These are phyloP conservation scores for Flueggea neowawraea DNA, from an alignment of 441 rosid species.

Conservation along the genomic window DNA sequence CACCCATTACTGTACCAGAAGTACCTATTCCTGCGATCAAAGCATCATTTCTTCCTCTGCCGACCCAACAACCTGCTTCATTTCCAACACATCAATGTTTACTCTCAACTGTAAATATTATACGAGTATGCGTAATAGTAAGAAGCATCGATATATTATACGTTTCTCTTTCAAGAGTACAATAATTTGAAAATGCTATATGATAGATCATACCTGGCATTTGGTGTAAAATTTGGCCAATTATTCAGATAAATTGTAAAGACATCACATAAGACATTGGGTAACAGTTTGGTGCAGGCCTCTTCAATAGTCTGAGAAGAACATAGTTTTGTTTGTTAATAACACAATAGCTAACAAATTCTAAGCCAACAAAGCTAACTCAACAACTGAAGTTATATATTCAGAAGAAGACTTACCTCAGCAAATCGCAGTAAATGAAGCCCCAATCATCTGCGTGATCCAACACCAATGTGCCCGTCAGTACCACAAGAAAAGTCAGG, in stretches of 20 bases:
- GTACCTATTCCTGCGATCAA: too few relatives aligned
- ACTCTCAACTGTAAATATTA: not conserved
- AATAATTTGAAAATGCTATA: not conserved
- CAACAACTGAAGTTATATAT: not conserved
- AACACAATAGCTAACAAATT: not conserved
- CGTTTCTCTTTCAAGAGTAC: too few relatives aligned
- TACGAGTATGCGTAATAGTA: too few relatives aligned
- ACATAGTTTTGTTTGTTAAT: not conserved
- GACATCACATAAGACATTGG: slow-evolving; percentile 68
- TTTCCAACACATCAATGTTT: slow-evolving; percentile 7
- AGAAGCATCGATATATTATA: too few relatives aligned
- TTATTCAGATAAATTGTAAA: slow-evolving; percentile 59
- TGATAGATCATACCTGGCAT: slow-evolving; percentile 50
- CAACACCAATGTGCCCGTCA: slow-evolving; percentile 53
- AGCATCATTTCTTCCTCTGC: slow-evolving; percentile 76
- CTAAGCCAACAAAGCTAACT: not conserved
- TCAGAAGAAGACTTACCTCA: slow-evolving; percentile 40
- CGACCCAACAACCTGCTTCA: slow-evolving; percentile 69
- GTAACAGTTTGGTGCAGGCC: slow-evolving; percentile 64
- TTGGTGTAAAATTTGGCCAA: slow-evolving; percentile 66
- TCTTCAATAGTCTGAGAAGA: slow-evolving; percentile 78
- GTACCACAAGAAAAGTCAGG: slow-evolving; percentile 10
- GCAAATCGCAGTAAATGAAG: slow-evolving; percentile 78
- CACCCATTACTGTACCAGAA: slow-evolving; percentile 65
- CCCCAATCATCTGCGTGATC: slow-evolving; percentile 62